Conservation (phyloP, 2,329 filamentous ascomycete species). For the Fusarium hainanense region DNA sequence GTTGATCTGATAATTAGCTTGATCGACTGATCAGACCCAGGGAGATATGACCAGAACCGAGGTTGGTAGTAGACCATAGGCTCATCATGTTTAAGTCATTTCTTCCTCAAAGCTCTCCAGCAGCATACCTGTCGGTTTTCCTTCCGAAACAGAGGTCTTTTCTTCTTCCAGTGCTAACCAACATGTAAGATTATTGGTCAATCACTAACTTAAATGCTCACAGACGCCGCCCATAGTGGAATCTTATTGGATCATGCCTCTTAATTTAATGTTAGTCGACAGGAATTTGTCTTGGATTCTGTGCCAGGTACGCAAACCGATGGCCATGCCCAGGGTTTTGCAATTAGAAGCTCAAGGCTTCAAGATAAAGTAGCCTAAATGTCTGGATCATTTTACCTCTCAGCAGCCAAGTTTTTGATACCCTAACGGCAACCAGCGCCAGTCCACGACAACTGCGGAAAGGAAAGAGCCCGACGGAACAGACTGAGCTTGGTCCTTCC, state of each 20-base stretch:
- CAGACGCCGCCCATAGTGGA: background rate
- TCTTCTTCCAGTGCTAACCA: background rate
- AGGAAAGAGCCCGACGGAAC: background rate
- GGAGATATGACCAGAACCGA: background rate
- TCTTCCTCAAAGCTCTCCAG: background rate
- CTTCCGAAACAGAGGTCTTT: background rate
- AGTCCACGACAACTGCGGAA: background rate
- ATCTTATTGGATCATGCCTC: slow-evolving; percentile 12
- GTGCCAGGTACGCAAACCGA: background rate
- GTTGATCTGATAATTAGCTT: slow-evolving; percentile 1
- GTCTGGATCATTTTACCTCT: background rate
- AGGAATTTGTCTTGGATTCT: slow-evolving; percentile 16
- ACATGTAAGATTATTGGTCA: slow-evolving; percentile 34
- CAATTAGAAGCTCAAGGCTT: background rate
- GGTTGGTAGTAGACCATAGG: background rate
- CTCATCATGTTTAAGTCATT: background rate
- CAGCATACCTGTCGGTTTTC: background rate
- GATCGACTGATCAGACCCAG: slow-evolving; percentile 1
- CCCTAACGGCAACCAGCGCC: background rate
- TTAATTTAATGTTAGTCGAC: background rate
- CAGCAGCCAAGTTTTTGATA: background rate
- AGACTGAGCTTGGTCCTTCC: background rate
- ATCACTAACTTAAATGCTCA: background rate
- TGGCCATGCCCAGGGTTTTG: too few relatives aligned
- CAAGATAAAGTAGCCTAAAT: background rate